phyloP scores from a whole-genome alignment of 2,329 filamentous ascomycete genomes.

The Trichoderma gracile region DNA sequence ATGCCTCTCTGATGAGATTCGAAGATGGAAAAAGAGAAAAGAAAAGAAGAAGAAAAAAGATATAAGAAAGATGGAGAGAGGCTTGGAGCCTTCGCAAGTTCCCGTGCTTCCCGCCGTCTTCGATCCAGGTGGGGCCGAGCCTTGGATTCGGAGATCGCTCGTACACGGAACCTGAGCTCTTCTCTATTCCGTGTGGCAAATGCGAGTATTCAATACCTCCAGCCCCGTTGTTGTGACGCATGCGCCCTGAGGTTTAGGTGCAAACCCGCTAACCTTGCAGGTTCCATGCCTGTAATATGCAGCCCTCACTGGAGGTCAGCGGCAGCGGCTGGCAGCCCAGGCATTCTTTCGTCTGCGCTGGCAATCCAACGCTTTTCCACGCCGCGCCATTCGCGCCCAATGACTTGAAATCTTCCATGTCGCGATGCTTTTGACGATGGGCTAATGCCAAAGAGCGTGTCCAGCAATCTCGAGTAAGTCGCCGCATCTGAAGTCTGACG shows the following conservation, averaged over 20 bases:
- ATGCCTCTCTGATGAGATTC: not conserved
- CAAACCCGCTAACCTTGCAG: no score
- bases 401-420: not conserved
- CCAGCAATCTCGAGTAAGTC: constrained; percentile 34
- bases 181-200: fast-evolving
- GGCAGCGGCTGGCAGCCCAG: not conserved
- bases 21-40: no score
- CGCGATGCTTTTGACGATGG: constrained; percentile 33
- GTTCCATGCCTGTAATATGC: no score
- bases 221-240: no score
- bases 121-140: not conserved
- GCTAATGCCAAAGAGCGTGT: constrained; percentile 37
- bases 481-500: not conserved
- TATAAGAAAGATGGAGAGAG: not conserved
- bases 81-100: not conserved
- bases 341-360: not conserved
- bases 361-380: constrained; percentile 3
- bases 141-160: no score
- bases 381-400: constrained; percentile 6
- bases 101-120: constrained; percentile 6
- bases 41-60: not conserved
- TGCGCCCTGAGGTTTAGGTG: no score
- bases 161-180: no score
- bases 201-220: no score
- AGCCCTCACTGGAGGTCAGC: not conserved